Evolutionary conservation across 2,329 filamentous ascomycete species (phyloP).

Genomic region (Arachnomyces sp.): DNA sequence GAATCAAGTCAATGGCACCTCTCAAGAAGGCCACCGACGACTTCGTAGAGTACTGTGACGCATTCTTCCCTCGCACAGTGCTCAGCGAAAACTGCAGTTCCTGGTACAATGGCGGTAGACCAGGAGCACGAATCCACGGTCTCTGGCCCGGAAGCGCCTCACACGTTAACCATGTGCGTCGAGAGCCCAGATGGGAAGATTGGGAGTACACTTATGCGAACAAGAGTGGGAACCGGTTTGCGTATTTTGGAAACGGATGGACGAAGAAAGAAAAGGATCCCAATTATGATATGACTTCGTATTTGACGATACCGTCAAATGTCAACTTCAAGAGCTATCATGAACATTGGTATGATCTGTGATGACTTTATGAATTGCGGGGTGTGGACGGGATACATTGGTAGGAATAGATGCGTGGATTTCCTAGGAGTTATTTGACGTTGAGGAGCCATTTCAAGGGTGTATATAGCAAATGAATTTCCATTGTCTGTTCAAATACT

Average conservation of each 20-base stretch:
- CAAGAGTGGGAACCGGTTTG: slow-evolving; percentile 35
- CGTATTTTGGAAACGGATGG: slow-evolving; percentile 61
- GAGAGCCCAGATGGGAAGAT: slow-evolving; percentile 48
- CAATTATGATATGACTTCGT: slow-evolving; percentile 53
- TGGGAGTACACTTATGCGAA: slow-evolving; percentile 46
- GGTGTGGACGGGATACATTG: no score
- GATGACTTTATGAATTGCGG: no score
- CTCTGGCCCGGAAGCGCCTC: slow-evolving; percentile 57
- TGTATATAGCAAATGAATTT: no score
- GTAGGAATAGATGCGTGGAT: no score
- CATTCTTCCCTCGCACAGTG: slow-evolving; percentile 45
- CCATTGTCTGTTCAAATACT: no score
- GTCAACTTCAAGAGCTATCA: slow-evolving; percentile 55
- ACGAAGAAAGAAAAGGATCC: slow-evolving; percentile 51
- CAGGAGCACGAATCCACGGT: slow-evolving; percentile 53
- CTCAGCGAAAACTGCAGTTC: slow-evolving; percentile 54
- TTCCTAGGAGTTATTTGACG: no score
- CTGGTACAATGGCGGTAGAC: slow-evolving; percentile 62
- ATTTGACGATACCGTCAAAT: slow-evolving; percentile 49
- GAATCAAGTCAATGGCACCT: slow-evolving; percentile 54
- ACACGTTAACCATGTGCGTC: slow-evolving; percentile 47
- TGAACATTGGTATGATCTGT: slow-evolving; percentile 58
- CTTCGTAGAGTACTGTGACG: slow-evolving; percentile 36
- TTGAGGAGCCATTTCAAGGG: no score
- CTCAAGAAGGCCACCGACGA: slow-evolving; percentile 54